Percentiles rank a stretch among this genome's conserved stretches.
Conservation (phyloP, 2,329 filamentous ascomycete genomes). For the Trichoderma asperellum region DNA sequence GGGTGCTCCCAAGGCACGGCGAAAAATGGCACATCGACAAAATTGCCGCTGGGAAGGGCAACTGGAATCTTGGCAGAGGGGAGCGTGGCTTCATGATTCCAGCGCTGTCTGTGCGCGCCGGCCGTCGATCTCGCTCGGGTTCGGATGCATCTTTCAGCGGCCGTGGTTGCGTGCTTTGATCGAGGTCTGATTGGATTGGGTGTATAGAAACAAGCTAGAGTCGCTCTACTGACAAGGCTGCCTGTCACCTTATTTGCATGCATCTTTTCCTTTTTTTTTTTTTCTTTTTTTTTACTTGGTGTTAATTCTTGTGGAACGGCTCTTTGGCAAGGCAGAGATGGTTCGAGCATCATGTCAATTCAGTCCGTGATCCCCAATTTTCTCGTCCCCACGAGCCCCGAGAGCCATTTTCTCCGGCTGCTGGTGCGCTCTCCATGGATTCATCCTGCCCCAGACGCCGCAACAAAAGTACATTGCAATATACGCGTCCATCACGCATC, state of each 20-base stretch:
- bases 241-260: background rate
- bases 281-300: too few relatives aligned
- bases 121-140: background rate
- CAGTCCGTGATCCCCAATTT: background rate
- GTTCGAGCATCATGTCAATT: background rate
- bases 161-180: background rate
- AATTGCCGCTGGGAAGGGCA: background rate
- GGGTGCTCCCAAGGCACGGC: background rate
- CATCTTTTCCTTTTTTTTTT: too few relatives aligned
- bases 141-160: conserved; percentile 14
- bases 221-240: background rate
- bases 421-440: background rate
- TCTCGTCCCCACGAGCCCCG: background rate
- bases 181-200: background rate
- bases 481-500: background rate
- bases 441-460: background rate
- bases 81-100: background rate
- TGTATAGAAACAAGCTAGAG: background rate
- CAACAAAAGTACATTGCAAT: background rate
- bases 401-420: background rate
- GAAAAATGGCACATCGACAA: background rate
- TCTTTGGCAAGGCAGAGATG: background rate
- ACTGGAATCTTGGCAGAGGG: background rate
- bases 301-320: background rate
- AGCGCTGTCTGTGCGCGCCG: background rate